Evolutionary conservation across 768 basidiomycete genomes (phyloP), one percentile per base, ranked within the genome.

Genomic region (Panus rudis): DNA sequence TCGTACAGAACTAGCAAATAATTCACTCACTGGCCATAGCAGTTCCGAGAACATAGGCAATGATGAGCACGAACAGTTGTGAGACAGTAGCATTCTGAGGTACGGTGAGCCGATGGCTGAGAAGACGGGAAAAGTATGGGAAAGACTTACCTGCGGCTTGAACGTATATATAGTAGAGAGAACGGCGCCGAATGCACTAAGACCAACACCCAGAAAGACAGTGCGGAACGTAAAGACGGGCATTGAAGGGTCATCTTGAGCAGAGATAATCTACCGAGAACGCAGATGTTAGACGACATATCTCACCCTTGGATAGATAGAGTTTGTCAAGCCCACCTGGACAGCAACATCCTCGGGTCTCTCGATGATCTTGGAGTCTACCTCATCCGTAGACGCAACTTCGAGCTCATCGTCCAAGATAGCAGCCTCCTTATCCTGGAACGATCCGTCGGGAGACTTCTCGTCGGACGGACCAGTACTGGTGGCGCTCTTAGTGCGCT

Each of bases 11-110:
- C 10, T 6, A 6, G 65, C 66, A n/a, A 64, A 63, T 17, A 63
- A 41, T n/a, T 63, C 42, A 53, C 70, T 60, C 37, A 69, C 69
- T 52, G 26, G 68, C 62, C 69, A 76, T 73, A 1, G 66, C 69
- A 4, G 65, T 69, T 1, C 75, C 75, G 3, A 77, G 60, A 19
- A 76, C 68, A 51, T 77, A 75, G 1, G 75, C 73, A 47, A 78
- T 74, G 47, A 78, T 73, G 21, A 76, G 60, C 46, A 69, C 72
- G 60, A 78, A 78, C 3, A 78, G 60, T 45, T 76, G 72, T 5
- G 74, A 76, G 1, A 77, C 76, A 0, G 64, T 60, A 3, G 75
- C 74, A 53, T 71, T 72, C 63, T 76, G 63, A 12, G 25, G 17
- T 10, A 32, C n/a, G 17, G 22, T 31, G 3, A 40, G 45, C 14